Evolutionary conservation across 257 asterid genomes (phyloP).

Genomic region (Plantago ovata): DNA sequence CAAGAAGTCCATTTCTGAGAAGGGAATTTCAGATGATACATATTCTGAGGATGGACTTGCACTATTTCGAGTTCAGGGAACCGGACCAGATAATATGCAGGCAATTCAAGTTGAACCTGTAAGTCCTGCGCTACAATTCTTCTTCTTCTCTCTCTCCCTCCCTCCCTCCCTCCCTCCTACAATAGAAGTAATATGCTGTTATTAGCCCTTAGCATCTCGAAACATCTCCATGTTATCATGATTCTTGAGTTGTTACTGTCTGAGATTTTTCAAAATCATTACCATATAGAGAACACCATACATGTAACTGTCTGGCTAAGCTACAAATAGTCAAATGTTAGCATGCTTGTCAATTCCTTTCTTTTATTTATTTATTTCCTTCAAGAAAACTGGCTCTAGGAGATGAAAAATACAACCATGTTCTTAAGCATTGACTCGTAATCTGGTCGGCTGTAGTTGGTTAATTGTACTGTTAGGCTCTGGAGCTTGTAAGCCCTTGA

Average conservation of each 20-base stretch:
- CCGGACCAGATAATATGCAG: slow-evolving; percentile 99
- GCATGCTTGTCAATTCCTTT: too few species aligned
- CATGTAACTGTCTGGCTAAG: too few species aligned
- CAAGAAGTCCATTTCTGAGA: slow-evolving; percentile 69
- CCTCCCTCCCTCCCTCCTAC: background rate
- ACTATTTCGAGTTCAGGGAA: slow-evolving; percentile 93
- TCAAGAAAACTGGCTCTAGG: too few species aligned
- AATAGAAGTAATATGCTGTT: slow-evolving; percentile 7
- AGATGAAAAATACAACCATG: too few species aligned
- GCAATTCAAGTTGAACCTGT: slow-evolving; percentile 98
- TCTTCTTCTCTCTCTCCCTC: too few species aligned
- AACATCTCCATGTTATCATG: background rate
- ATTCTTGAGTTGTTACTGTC: background rate
- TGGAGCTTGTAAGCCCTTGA: too few species aligned
- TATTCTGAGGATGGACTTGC: slow-evolving; percentile 88
- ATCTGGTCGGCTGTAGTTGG: too few species aligned
- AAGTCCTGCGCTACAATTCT: slow-evolving; percentile 29
- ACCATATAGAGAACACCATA: too few species aligned
- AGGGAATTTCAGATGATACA: slow-evolving; percentile 77
- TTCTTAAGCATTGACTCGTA: too few species aligned
- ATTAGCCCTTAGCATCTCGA: background rate
- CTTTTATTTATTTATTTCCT: too few species aligned
- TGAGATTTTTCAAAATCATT: background rate
- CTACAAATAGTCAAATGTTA: too few species aligned
- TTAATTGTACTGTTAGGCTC: too few species aligned